Evolutionary conservation across 1,139 yeast species (phyloP), one percentile per base, ranked within the genome.

Genomic region (Blastobotrys petasosporus): DNA sequence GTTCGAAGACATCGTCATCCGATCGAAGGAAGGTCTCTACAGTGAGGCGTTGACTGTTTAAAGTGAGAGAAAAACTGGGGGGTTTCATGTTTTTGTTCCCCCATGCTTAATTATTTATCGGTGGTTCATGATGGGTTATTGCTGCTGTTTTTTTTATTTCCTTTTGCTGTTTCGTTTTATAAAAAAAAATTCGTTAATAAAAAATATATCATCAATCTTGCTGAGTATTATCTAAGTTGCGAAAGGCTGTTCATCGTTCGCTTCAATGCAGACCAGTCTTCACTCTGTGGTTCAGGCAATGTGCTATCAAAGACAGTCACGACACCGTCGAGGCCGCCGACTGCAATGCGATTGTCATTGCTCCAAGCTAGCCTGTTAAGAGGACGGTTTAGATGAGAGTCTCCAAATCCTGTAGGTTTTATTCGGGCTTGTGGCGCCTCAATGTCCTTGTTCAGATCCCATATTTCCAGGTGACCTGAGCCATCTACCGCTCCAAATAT

Each of bases 1-100:
- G 12, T 86, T 80, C 51, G 82, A 81, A 2, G 77, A 75, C 33
- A 81, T 88, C 46, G 57, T 61, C 12, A 73, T 87, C 37, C 62
- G 69, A 16, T 69, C 80, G 4, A 81, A 75, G 57, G 73, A 73
- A 42, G 66, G 68, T 33, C 63, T 84, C 41, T 77, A 70, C 54
- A 67, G 67, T 33, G 44, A 39, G 30, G 45, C 41, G 34, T 41
- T 48, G 33, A 35, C 45, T 32, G 49, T 32, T 37, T 46, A 40
- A 32, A 15, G 12, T 29, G 15, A 38, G 17, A 34, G 16, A 23
- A 7, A 32, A 32, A 12, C 3, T 12, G 16, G 4, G 25, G 25
- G 25, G 25, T 20, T 7, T 4, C 25, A 4, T 20, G 25, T 20
- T 20, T 20, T 20, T n/a, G n/a, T n/a, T n/a, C n/a, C n/a, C n/a